phyloP scores from a whole-genome alignment of 805 yeast genomes.

The Crinitomyces ghanaensis region DNA sequence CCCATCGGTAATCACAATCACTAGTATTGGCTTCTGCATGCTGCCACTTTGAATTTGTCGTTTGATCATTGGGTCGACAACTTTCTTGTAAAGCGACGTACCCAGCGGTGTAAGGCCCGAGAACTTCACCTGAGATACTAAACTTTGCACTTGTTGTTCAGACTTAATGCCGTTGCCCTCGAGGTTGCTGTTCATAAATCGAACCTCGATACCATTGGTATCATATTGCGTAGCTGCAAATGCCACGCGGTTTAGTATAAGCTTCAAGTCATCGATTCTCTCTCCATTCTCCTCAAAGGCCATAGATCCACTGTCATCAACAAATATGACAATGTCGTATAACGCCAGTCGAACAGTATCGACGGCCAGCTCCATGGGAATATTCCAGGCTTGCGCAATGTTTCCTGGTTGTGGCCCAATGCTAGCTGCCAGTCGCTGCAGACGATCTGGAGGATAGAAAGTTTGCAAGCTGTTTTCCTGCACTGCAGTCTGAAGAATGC shows the following conservation, averaged over 20 bases:
- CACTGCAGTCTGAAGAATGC: conserved; percentile 16
- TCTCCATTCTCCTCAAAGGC: conserved; percentile 24
- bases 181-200: conserved; percentile 21
- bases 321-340: conserved; percentile 22
- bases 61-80: conserved; percentile 21
- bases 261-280: conserved; percentile 23
- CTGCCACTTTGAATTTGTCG: conserved; percentile 15
- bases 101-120: conserved; percentile 24
- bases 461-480: conserved; percentile 20
- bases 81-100: conserved; percentile 16
- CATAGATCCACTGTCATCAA: conserved; percentile 27
- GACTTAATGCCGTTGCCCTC: conserved; percentile 17
- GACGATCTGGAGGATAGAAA: conserved; percentile 22
- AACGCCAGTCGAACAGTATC: conserved; percentile 22
- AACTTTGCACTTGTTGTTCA: conserved; percentile 18
- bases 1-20: conserved; percentile 24
- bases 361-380: conserved; percentile 22
- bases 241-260: conserved; percentile 20
- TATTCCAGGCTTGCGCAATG: conserved; percentile 18
- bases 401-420: conserved; percentile 13
- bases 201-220: conserved; percentile 21
- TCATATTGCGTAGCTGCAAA: conserved; percentile 24
- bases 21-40: conserved; percentile 21
- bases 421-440: conserved; percentile 19
- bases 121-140: conserved; percentile 17